These are phyloP conservation scores for Priceomyces medius DNA, from an alignment of 805 yeast genomes.

Conservation along the genomic window DNA sequence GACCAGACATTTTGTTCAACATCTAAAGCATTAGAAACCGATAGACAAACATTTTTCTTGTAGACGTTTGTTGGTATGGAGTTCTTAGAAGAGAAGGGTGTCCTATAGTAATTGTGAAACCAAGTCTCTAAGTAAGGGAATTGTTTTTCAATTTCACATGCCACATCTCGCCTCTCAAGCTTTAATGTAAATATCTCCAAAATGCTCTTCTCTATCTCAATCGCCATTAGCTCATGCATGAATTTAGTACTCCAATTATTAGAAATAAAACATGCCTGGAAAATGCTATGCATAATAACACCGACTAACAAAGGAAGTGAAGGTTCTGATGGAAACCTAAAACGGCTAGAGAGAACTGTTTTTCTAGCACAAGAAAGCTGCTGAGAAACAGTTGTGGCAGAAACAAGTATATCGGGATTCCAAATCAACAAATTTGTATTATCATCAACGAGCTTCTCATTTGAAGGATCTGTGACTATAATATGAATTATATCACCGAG, in stretches of 20 bases:
- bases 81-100: conserved; percentile 10
- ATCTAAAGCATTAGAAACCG: conserved; percentile 67
- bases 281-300: conserved; percentile 71
- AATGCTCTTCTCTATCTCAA: conserved; percentile 40
- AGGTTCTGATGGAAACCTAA: conserved; percentile 63
- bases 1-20: conserved; percentile 93
- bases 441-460: conserved; percentile 51
- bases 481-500: conserved; percentile 62
- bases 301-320: conserved; percentile 76
- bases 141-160: conserved; percentile 46
- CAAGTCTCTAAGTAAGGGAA: conserved; percentile 52
- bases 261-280: conserved; percentile 55
- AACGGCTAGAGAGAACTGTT: conserved; percentile 57
- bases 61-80: conserved; percentile 25
- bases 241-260: conserved; percentile 36
- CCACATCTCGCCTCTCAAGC: conserved; percentile 44
- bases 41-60: conserved; percentile 39
- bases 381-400: conserved; percentile 81
- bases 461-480: conserved; percentile 43
- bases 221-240: conserved; percentile 39
- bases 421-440: conserved; percentile 65
- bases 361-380: conserved; percentile 72
- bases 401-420: conserved; percentile 78
- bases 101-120: conserved; percentile 45
- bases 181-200: conserved; percentile 58